A percentile compares a stretch with the other conserved stretches of the same genome.
phyloP scores from a whole-genome alignment of 2,329 filamentous ascomycete genomes.

The Chlorencoelia australis region DNA sequence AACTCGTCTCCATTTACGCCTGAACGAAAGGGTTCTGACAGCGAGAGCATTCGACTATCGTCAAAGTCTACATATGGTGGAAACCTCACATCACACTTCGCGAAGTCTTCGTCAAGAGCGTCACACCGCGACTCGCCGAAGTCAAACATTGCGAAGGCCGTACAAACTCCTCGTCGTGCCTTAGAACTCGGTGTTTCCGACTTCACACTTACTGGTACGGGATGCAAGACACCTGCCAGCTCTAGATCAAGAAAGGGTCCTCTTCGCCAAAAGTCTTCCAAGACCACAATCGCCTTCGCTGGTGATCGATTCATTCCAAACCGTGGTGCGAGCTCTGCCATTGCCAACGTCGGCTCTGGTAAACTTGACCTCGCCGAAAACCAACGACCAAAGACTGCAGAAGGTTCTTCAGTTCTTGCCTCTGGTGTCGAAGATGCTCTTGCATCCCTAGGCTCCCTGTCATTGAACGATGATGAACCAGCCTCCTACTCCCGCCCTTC shows the following conservation, averaged over 20 bases:
- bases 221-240: constrained; percentile 52
- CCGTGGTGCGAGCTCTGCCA: constrained; percentile 78
- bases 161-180: constrained; percentile 67
- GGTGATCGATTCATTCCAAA: constrained; percentile 93
- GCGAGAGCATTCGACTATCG: constrained; percentile 39
- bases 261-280: constrained; percentile 46
- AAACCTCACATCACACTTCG: constrained; percentile 70
- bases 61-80: constrained; percentile 70
- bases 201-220: constrained; percentile 81
- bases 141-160: constrained; percentile 78
- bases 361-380: constrained; percentile 69
- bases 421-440: constrained; percentile 64
- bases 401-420: constrained; percentile 67
- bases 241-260: constrained; percentile 44
- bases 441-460: constrained; percentile 70
- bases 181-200: constrained; percentile 89
- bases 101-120: constrained; percentile 55
- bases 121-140: constrained; percentile 82
- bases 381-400: constrained; percentile 59
- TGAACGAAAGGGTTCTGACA: constrained; percentile 44
- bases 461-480: constrained; percentile 59
- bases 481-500: constrained; percentile 66
- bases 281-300: constrained; percentile 69
- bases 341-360: constrained; percentile 68
- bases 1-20: constrained; percentile 72